These are phyloP conservation scores for Naganishia onofrii DNA, from an alignment of 768 basidiomycete genomes.

Conservation along the genomic window DNA sequence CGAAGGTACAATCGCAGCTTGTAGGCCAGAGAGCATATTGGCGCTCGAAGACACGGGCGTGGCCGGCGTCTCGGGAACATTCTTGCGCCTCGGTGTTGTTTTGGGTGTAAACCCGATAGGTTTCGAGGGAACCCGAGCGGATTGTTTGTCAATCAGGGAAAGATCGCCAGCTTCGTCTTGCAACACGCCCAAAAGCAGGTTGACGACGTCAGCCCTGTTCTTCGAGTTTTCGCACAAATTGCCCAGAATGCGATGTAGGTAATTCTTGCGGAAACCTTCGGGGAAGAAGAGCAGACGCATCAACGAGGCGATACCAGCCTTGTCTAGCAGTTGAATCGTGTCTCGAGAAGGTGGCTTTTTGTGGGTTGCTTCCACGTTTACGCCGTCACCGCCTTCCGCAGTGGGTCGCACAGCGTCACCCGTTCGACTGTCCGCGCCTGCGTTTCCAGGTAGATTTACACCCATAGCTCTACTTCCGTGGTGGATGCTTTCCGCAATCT, in stretches of 20 bases:
- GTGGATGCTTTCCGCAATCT: constrained; percentile 63
- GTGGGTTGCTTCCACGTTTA: constrained; percentile 13
- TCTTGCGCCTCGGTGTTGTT: constrained; percentile 66
- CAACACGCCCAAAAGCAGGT: constrained; percentile 84
- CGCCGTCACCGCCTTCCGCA: neutral
- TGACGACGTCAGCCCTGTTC: constrained; percentile 88
- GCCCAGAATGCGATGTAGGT: constrained; percentile 82
- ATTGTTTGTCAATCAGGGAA: constrained; percentile 67
- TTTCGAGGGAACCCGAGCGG: constrained; percentile 81
- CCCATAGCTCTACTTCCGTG: constrained; percentile 49
- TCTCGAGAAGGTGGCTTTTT: constrained; percentile 69
- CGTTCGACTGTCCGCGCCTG: neutral
- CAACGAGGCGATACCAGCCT: constrained; percentile 78
- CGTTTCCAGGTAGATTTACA: neutral
- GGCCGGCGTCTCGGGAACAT: constrained; percentile 42
- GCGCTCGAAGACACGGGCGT: constrained; percentile 50
- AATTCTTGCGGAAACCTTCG: constrained; percentile 77
- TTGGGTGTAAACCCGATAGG: constrained; percentile 64
- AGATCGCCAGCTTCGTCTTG: constrained; percentile 94
- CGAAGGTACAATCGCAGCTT: constrained; percentile 76
- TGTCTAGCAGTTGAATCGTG: constrained; percentile 89
- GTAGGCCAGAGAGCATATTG: constrained; percentile 55
- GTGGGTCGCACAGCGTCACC: neutral
- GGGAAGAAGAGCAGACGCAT: constrained; percentile 95
- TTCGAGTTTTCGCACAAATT: constrained; percentile 94